phyloP scores from a whole-genome alignment of 139 green algal species.

The Eudorina sp. region DNA sequence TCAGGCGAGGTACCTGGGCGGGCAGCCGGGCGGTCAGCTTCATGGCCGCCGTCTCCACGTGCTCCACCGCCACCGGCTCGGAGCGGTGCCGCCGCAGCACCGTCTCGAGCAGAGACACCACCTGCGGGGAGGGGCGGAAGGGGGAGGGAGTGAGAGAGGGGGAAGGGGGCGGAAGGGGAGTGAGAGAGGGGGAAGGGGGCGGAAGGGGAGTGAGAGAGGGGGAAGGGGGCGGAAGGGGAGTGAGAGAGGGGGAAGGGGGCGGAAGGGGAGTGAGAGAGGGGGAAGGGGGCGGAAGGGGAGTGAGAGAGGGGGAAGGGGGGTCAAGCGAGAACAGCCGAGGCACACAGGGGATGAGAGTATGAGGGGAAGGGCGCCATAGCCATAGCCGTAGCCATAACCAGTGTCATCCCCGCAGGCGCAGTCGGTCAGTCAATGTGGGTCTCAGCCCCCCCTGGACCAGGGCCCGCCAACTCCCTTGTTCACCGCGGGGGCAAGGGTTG shows the following conservation, averaged over 20 bases:
- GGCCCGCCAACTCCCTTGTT: too few relatives aligned
- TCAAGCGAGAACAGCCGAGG: too few relatives aligned
- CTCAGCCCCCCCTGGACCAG: too few relatives aligned
- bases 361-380: too few relatives aligned
- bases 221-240: not conserved
- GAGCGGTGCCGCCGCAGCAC: constrained; percentile 53
- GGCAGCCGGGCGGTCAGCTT: constrained; percentile 88
- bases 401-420: too few relatives aligned
- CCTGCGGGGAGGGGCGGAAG: too few relatives aligned
- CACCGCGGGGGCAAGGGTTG: too few relatives aligned
- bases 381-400: too few relatives aligned
- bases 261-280: not conserved
- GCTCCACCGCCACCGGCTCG: constrained; percentile 63
- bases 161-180: too few relatives aligned
- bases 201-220: not conserved
- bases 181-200: too few relatives aligned
- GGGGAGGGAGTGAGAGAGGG: not conserved
- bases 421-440: too few relatives aligned
- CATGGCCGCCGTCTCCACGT: constrained; percentile 85
- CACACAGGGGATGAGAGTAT: too few relatives aligned
- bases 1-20: constrained; percentile 60
- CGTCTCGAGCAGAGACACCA: constrained; percentile 63
- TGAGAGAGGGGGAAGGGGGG: not conserved
- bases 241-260: not conserved
- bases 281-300: not conserved